These are phyloP conservation scores for Cladophialophora psammophila DNA, from an alignment of 2,329 filamentous ascomycete genomes.

Conservation along the genomic window DNA sequence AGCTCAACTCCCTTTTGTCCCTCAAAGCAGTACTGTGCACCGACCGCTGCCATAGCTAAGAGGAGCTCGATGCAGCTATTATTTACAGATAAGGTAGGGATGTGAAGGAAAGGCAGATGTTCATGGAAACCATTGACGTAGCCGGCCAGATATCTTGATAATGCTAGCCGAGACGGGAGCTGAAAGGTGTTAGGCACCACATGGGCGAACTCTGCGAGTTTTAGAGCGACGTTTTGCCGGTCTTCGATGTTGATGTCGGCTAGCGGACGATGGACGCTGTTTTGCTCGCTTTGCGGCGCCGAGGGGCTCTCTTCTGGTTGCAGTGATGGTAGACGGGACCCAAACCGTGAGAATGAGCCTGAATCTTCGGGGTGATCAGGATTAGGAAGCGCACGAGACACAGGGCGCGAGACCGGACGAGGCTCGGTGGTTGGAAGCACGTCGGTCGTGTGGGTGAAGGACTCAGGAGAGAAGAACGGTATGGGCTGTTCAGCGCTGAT, in stretches of 20 bases:
- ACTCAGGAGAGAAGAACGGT: slow-evolving; percentile 52
- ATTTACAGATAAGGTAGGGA: slow-evolving; percentile 33
- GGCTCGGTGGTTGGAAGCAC: slow-evolving; percentile 23
- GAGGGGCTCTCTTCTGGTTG: slow-evolving; percentile 47
- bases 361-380: slow-evolving; percentile 45
- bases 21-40: slow-evolving; percentile 40
- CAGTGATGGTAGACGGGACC: slow-evolving; percentile 49
- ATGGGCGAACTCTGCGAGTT: slow-evolving; percentile 37
- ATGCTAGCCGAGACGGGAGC: slow-evolving; percentile 40
- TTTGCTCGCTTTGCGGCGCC: slow-evolving; percentile 26
- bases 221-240: slow-evolving; percentile 41
- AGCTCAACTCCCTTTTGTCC: slow-evolving; percentile 39
- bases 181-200: slow-evolving; percentile 36
- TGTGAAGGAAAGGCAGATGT: slow-evolving; percentile 42
- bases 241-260: slow-evolving; percentile 47
- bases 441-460: slow-evolving; percentile 45
- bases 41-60: slow-evolving; percentile 41
- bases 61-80: slow-evolving; percentile 37
- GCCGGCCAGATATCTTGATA: slow-evolving; percentile 40
- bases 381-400: slow-evolving; percentile 19
- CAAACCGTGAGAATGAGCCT: slow-evolving; percentile 48
- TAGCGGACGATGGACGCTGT: slow-evolving; percentile 40
- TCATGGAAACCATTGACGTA: slow-evolving; percentile 42
- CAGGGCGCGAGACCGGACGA: slow-evolving; percentile 16
- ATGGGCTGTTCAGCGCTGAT: slow-evolving; percentile 52